These are phyloP conservation scores for Chlamydomonas incerta DNA, from an alignment of 139 green algal species.

Conservation along the genomic window DNA sequence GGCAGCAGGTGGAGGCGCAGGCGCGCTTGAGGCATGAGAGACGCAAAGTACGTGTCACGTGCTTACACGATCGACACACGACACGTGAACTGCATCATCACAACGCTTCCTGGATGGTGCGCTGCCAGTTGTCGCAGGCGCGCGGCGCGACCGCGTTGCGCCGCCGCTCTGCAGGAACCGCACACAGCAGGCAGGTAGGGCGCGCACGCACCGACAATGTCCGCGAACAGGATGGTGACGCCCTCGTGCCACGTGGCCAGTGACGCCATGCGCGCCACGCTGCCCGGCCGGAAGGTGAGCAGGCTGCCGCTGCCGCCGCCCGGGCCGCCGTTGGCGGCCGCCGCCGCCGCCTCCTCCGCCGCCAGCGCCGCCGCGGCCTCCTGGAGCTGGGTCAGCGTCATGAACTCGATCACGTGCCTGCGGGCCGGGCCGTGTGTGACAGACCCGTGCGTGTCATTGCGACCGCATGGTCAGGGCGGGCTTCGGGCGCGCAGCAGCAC, in stretches of 20 bases:
- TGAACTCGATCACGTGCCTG: slow-evolving; percentile 31
- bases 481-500: too few species aligned
- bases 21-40: background rate
- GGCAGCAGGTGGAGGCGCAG: background rate
- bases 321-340: background rate
- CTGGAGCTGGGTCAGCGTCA: background rate
- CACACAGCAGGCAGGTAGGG: too few species aligned
- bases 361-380: background rate
- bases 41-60: background rate
- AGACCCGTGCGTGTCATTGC: too few species aligned
- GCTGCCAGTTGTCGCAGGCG: too few species aligned
- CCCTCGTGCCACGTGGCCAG: slow-evolving; percentile 34
- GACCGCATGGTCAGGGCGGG: too few species aligned
- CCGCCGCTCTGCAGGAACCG: too few species aligned
- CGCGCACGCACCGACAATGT: background rate
- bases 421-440: too few species aligned
- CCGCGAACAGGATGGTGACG: slow-evolving; percentile 38
- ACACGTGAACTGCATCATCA: too few species aligned
- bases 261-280: slow-evolving; percentile 23
- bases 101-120: too few species aligned
- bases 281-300: background rate
- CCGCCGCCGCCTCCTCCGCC: background rate
- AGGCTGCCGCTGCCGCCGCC: background rate
- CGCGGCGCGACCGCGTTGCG: too few species aligned
- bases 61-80: background rate